Conservation (phyloP, 2,329 filamentous ascomycete species). For the Neofusicoccum kwambonambiense region DNA sequence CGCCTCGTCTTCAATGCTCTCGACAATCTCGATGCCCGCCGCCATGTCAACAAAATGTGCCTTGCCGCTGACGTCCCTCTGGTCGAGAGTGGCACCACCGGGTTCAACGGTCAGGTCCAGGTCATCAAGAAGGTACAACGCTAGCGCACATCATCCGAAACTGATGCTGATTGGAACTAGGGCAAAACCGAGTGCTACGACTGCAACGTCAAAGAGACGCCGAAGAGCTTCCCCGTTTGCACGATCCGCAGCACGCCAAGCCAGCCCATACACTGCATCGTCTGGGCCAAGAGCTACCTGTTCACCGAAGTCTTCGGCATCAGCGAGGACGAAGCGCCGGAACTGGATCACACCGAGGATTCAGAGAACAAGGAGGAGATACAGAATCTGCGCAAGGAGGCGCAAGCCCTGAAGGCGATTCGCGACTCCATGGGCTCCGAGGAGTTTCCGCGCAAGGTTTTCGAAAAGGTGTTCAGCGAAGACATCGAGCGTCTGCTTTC, state of each 20-base stretch:
- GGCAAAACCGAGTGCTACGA: slow-evolving; percentile 94
- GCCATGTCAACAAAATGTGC: slow-evolving; percentile 98
- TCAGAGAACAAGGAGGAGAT: slow-evolving; percentile 86
- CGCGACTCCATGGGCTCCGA: slow-evolving; percentile 75
- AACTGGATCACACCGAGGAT: slow-evolving; percentile 77
- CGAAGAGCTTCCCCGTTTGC: slow-evolving; percentile 93
- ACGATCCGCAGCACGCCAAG: slow-evolving; percentile 95
- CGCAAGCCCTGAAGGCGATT: slow-evolving; percentile 79
- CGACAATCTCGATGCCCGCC: slow-evolving; percentile 89
- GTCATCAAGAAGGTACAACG: slow-evolving; percentile 75
- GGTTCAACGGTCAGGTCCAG: slow-evolving; percentile 96
- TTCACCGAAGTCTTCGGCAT: slow-evolving; percentile 91
- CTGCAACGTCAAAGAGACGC: slow-evolving; percentile 83
- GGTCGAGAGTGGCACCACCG: slow-evolving; percentile 95
- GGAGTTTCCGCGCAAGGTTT: slow-evolving; percentile 75
- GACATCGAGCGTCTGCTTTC: slow-evolving; percentile 80
- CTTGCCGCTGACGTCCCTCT: slow-evolving; percentile 85
- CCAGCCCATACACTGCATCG: slow-evolving; percentile 96
- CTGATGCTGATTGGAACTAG: slow-evolving; percentile 32
- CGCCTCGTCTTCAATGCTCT: slow-evolving; percentile 92
- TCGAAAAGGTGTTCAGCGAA: slow-evolving; percentile 86
- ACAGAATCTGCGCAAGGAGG: slow-evolving; percentile 79
- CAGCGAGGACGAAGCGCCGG: slow-evolving; percentile 79
- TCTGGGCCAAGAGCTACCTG: slow-evolving; percentile 97
- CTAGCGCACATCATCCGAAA: background rate